Percentiles rank a stretch among this genome's conserved stretches.
Evolutionary conservation across 129 eudicot genomes (phyloP).

Genomic region (Centaurea solstitialis): DNA sequence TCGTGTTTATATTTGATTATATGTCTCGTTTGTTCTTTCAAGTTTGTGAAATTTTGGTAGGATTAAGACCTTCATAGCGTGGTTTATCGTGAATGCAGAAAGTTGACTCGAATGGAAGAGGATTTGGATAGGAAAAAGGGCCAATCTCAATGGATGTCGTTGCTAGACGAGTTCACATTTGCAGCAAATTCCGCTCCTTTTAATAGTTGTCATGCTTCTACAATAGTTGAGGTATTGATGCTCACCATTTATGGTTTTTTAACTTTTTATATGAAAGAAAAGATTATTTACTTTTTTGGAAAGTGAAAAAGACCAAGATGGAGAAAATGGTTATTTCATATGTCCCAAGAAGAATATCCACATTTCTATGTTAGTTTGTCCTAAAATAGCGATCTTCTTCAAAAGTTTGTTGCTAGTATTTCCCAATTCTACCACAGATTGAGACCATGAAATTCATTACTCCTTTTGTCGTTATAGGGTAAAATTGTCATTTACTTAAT

Average conservation of each 20-base stretch:
- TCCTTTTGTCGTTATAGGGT: not conserved
- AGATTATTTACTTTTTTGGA: not conserved
- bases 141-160: constrained; percentile 45
- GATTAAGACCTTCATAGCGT: not conserved
- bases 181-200: constrained; percentile 68
- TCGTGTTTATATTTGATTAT: not conserved
- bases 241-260: not conserved
- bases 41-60: not conserved
- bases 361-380: no score
- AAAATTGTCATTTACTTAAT: not conserved
- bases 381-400: no score
- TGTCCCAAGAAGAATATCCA: not conserved
- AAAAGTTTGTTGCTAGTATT: not conserved
- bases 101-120: constrained; percentile 15
- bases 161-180: constrained; percentile 80
- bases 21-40: not conserved
- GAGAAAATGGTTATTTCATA: not conserved
- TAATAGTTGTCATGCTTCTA: constrained; percentile 91
- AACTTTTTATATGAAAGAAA: not conserved
- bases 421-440: not conserved
- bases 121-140: constrained; percentile 19
- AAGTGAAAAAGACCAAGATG: not conserved
- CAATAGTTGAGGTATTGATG: constrained; percentile 98
- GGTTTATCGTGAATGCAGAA: constrained; percentile 20
- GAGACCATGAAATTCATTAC: not conserved